phyloP scores from a whole-genome alignment of 176 grass and related monocot species.

The Carex cristatella region DNA sequence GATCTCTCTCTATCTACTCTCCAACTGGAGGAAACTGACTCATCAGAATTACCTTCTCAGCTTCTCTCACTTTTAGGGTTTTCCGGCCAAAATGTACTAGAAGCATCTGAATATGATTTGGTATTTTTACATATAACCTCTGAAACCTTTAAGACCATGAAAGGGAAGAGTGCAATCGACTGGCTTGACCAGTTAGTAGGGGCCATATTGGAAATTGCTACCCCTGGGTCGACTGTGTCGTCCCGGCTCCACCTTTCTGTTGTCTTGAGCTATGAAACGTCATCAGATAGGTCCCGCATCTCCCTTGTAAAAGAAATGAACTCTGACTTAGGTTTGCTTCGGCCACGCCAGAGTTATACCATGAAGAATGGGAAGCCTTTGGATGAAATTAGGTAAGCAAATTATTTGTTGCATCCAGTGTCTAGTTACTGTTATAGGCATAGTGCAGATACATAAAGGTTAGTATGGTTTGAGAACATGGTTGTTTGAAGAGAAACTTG shows the following conservation, averaged over 20 bases:
- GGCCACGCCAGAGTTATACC: slow-evolving; percentile 77
- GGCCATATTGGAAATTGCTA: slow-evolving; percentile 44
- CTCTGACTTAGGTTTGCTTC: slow-evolving; percentile 65
- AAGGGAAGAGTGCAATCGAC: slow-evolving; percentile 41
- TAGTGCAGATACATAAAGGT: background rate
- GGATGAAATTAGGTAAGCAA: slow-evolving; percentile 57
- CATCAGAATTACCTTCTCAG: slow-evolving; percentile 18
- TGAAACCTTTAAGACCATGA: slow-evolving; percentile 43
- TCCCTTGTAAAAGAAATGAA: slow-evolving; percentile 31
- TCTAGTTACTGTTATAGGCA: background rate
- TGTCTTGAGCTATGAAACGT: slow-evolving; percentile 64
- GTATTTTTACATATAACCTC: slow-evolving; percentile 57
- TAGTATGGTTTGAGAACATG: background rate
- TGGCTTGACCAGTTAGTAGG: slow-evolving; percentile 61
- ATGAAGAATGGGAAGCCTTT: slow-evolving; percentile 74
- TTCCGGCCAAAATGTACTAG: slow-evolving; percentile 39
- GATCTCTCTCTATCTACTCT: slow-evolving; percentile 56
- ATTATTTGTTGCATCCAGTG: background rate
- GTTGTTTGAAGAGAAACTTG: background rate
- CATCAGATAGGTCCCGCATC: slow-evolving; percentile 35
- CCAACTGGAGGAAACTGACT: slow-evolving; percentile 30
- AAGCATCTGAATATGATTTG: slow-evolving; percentile 66
- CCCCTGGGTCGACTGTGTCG: slow-evolving; percentile 39
- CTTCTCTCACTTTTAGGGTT: slow-evolving; percentile 55
- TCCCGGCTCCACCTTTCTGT: slow-evolving; percentile 60